These are phyloP conservation scores for Schwanniomyces etchellsii DNA, from an alignment of 1,139 yeast genomes.

Conservation along the genomic window DNA sequence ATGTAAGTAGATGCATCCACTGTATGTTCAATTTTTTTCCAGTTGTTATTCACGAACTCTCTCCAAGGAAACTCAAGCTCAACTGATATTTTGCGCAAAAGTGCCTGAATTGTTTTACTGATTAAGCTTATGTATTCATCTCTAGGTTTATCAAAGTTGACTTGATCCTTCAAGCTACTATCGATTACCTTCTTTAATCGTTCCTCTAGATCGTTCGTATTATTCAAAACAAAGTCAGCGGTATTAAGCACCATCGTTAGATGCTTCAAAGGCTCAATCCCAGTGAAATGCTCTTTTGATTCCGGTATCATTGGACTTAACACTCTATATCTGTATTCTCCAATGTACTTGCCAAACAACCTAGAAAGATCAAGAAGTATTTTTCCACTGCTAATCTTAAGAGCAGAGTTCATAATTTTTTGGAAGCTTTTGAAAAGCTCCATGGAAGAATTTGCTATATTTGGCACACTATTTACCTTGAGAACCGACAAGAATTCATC, in stretches of 20 bases:
- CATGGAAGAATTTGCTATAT: slow-evolving; percentile 76
- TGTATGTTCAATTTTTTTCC: slow-evolving; percentile 60
- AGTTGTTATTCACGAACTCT: slow-evolving; percentile 75
- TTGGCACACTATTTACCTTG: slow-evolving; percentile 42
- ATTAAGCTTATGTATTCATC: slow-evolving; percentile 55
- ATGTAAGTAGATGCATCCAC: slow-evolving; percentile 71
- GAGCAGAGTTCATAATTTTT: slow-evolving; percentile 66
- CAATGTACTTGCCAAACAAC: slow-evolving; percentile 63
- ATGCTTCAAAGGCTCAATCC: slow-evolving; percentile 56
- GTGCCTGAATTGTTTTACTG: slow-evolving; percentile 49
- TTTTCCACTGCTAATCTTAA: slow-evolving; percentile 66
- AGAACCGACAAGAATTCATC: slow-evolving; percentile 27
- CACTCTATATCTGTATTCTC: slow-evolving; percentile 57
- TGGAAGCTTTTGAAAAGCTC: slow-evolving; percentile 79
- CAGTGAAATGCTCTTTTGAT: slow-evolving; percentile 14
- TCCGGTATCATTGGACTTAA: slow-evolving; percentile 56
- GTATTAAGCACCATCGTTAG: slow-evolving; percentile 77
- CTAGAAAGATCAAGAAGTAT: slow-evolving; percentile 59
- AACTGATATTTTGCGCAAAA: slow-evolving; percentile 53
- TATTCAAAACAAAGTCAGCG: slow-evolving; percentile 80
- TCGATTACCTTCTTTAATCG: slow-evolving; percentile 47
- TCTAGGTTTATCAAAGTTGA: slow-evolving; percentile 50
- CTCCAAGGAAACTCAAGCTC: slow-evolving; percentile 76
- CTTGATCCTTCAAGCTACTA: slow-evolving; percentile 26
- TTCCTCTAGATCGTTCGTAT: slow-evolving; percentile 72